These are phyloP conservation scores for Arthroderma sp. DNA, from an alignment of 2,329 filamentous ascomycete species.

Conservation along the genomic window DNA sequence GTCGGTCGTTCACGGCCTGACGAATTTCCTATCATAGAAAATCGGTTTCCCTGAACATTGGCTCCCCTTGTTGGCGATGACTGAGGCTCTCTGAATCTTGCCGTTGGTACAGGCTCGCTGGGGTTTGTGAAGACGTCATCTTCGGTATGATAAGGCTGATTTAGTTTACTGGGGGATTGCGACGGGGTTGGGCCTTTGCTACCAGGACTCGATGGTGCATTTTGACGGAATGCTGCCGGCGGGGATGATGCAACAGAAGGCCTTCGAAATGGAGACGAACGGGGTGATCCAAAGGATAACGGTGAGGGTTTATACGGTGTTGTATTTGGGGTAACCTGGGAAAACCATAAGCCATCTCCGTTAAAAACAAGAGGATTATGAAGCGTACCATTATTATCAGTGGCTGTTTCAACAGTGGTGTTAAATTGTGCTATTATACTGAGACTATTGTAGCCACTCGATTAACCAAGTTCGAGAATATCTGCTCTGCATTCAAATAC, in stretches of 20 bases:
- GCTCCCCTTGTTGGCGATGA: slow-evolving; percentile 28
- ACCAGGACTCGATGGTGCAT: slow-evolving; percentile 36
- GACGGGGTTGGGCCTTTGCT: slow-evolving; percentile 30
- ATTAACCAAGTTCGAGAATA: too few species aligned
- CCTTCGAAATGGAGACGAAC: slow-evolving; percentile 56
- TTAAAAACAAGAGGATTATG: too few species aligned
- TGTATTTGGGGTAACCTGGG: slow-evolving; percentile 38
- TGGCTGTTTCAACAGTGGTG: too few species aligned
- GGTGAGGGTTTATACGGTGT: slow-evolving; percentile 57
- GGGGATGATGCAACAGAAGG: slow-evolving; percentile 41
- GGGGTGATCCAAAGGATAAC: slow-evolving; percentile 56
- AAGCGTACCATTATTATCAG: too few species aligned
- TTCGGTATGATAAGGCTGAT: slow-evolving; percentile 33
- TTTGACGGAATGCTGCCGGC: slow-evolving; percentile 38
- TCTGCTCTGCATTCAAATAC: too few species aligned
- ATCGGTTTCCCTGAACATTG: slow-evolving; percentile 14
- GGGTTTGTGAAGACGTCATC: slow-evolving; percentile 22
- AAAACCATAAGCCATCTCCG: too few species aligned
- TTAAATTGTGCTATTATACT: too few species aligned
- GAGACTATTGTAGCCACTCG: too few species aligned
- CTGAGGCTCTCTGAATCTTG: slow-evolving; percentile 26
- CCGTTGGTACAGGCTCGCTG: slow-evolving; percentile 19
- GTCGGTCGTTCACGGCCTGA: slow-evolving; percentile 15
- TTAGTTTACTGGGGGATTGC: slow-evolving; percentile 35
- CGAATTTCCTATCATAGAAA: slow-evolving; percentile 18